Conservation (phyloP, 345 rosid species). For the Murraya paniculata region DNA sequence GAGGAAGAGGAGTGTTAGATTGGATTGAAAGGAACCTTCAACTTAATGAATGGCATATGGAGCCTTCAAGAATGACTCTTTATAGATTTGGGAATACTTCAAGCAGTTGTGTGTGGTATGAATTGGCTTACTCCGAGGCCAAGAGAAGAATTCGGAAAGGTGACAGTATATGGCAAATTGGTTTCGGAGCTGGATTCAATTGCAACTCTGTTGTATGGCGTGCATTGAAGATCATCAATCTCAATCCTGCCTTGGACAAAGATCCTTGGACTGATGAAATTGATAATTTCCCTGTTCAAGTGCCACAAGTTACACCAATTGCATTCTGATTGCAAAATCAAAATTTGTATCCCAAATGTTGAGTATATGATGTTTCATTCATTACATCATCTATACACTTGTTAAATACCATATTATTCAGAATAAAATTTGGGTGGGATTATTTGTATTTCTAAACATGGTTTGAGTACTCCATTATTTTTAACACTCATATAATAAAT, state of each 20-base stretch:
- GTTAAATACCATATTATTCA: too few relatives aligned
- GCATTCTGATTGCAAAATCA: not conserved
- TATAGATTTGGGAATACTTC: too few relatives aligned
- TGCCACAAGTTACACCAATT: constrained; percentile 24
- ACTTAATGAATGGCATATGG: constrained; percentile 64
- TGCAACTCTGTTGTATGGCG: constrained; percentile 64
- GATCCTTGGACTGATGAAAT: constrained; percentile 61
- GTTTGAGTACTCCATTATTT: too few relatives aligned
- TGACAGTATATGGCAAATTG: constrained; percentile 69
- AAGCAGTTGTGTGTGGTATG: too few relatives aligned
- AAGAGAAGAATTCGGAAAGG: too few relatives aligned
- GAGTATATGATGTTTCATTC: too few relatives aligned
- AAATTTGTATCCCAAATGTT: too few relatives aligned
- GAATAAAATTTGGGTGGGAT: too few relatives aligned
- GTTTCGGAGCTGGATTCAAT: constrained; percentile 73
- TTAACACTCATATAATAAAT: too few relatives aligned
- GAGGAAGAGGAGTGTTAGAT: constrained; percentile 60
- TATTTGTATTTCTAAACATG: too few relatives aligned
- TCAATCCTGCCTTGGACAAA: constrained; percentile 38
- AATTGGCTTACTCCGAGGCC: too few relatives aligned
- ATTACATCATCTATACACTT: too few relatives aligned
- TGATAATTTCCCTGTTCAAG: constrained; percentile 38
- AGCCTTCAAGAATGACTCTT: constrained; percentile 30
- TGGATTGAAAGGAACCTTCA: constrained; percentile 58
- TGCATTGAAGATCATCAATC: constrained; percentile 27